Evolutionary conservation across 345 rosid genomes (phyloP).

Genomic region (Hibiscus trionum): DNA sequence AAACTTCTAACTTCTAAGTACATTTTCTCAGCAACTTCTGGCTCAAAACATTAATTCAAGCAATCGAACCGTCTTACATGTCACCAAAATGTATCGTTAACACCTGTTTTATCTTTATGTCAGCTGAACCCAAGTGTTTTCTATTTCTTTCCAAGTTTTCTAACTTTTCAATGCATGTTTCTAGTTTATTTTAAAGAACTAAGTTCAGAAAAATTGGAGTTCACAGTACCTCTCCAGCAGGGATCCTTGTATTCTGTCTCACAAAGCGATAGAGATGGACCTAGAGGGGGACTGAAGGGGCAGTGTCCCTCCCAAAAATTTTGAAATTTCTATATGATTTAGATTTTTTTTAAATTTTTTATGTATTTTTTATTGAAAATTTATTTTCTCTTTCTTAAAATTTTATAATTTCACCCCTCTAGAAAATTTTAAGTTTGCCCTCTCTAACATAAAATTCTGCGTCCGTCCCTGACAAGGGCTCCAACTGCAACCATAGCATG

Average conservation of each 20-base stretch:
- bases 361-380: no score
- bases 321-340: no score
- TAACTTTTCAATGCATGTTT: background rate
- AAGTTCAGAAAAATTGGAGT: background rate
- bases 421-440: no score
- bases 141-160: background rate
- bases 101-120: background rate
- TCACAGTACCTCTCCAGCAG: slow-evolving; percentile 65
- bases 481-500: slow-evolving; percentile 94
- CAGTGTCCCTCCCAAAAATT: no score
- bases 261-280: slow-evolving; percentile 43
- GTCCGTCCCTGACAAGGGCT: slow-evolving; percentile 45
- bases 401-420: no score
- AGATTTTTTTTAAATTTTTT: no score
- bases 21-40: background rate
- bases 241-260: slow-evolving; percentile 76
- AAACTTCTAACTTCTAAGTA: background rate
- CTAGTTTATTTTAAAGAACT: background rate
- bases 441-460: no score
- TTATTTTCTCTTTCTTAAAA: no score
- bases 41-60: background rate
- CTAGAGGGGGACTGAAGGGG: no score
- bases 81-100: background rate
- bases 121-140: background rate
- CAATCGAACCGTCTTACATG: background rate